These are phyloP conservation scores for Ustulina deusta DNA, from an alignment of 2,329 filamentous ascomycete species.

Conservation along the genomic window DNA sequence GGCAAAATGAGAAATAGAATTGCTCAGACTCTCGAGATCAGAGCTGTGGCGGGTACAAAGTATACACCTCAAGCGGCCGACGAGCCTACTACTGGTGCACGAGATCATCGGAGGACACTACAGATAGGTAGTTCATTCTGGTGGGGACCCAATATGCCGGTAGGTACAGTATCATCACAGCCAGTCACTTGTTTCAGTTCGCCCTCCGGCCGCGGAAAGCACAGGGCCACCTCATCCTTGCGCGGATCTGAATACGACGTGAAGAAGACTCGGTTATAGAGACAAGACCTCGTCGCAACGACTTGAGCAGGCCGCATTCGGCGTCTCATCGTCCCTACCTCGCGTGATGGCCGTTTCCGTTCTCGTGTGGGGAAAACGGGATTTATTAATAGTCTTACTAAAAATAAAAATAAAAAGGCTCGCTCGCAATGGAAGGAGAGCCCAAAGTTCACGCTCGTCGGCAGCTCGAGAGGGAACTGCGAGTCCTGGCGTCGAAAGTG, in stretches of 20 bases:
- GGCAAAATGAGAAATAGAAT: conserved; percentile 22
- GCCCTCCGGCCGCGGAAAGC: conserved; percentile 27
- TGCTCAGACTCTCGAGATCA: conserved; percentile 14
- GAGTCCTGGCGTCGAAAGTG: background rate
- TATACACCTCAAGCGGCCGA: conserved; percentile 3
- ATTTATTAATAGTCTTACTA: no score
- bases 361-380: background rate
- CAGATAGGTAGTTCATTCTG: background rate
- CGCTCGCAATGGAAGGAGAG: background rate
- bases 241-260: conserved; percentile 27
- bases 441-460: conserved; percentile 12
- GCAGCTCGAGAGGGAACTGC: background rate
- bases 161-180: conserved; percentile 27
- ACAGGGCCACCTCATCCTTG: conserved; percentile 25
- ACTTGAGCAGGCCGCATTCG: conserved; percentile 1
- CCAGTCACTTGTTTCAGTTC: conserved; percentile 31
- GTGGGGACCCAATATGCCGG: conserved; percentile 17
- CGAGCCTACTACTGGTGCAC: conserved; percentile 18
- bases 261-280: conserved; percentile 4
- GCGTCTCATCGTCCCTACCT: conserved; percentile 13
- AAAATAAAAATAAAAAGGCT: background rate
- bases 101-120: conserved; percentile 23
- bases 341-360: background rate
- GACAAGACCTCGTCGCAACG: no score
- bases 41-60: conserved; percentile 6